Evolutionary conservation across 2,329 filamentous ascomycete species (phyloP).

Genomic region (Fusarium sp.): DNA sequence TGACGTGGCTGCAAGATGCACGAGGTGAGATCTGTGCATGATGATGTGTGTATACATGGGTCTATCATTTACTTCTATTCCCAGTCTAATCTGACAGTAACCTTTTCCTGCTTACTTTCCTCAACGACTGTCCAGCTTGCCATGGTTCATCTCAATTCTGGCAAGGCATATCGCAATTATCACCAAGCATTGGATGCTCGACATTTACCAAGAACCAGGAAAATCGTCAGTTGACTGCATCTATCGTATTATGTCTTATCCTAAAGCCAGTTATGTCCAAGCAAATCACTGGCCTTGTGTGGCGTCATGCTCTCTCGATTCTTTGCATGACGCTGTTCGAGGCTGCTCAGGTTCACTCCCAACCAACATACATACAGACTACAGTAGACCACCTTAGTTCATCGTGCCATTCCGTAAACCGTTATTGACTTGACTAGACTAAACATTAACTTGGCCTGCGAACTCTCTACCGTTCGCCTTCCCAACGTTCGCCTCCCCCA

Average conservation of each 20-base stretch:
- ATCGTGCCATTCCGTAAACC: background rate
- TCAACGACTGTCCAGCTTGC: conserved; percentile 31
- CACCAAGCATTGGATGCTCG: conserved; percentile 5
- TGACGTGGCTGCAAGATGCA: conserved; percentile 12
- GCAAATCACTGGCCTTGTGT: conserved; percentile 20
- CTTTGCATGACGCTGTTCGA: conserved; percentile 42
- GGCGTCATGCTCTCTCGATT: conserved; percentile 38
- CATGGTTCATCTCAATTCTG: conserved; percentile 35
- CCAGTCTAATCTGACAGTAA: background rate
- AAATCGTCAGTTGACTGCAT: conserved; percentile 24
- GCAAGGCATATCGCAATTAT: conserved; percentile 23
- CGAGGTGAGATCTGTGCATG: conserved; percentile 25
- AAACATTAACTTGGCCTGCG: conserved; percentile 6
- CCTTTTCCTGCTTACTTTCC: conserved; percentile 3
- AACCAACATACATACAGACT: background rate
- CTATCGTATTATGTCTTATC: background rate
- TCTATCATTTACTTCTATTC: conserved; percentile 3
- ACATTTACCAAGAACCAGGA: background rate
- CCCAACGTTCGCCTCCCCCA: conserved; percentile 37
- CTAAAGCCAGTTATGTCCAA: background rate
- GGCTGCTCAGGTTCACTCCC: conserved; percentile 31
- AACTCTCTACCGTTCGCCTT: conserved; percentile 33
- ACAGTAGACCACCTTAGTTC: conserved; percentile 1
- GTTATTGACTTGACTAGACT: background rate
- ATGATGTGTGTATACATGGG: background rate